These are phyloP conservation scores for Calonectria ilicicola DNA, from an alignment of 2,329 filamentous ascomycete genomes.

Conservation along the genomic window DNA sequence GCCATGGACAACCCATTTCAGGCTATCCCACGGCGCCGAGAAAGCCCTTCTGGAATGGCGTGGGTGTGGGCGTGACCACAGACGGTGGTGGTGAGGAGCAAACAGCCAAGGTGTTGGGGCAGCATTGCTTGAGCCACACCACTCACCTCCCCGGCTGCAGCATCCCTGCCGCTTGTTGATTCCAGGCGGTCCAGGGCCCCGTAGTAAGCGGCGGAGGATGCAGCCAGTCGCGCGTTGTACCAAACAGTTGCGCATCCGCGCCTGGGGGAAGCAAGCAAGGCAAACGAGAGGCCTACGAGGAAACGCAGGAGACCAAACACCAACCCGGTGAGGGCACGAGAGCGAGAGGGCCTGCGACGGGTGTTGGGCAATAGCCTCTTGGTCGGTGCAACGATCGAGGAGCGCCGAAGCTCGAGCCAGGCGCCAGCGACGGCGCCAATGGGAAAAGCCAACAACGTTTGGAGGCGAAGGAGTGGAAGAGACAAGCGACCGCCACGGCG, in stretches of 20 bases:
- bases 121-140: slow-evolving; percentile 15
- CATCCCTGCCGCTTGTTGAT: slow-evolving; percentile 22
- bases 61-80: slow-evolving; percentile 12
- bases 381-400: not conserved
- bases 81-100: slow-evolving; percentile 13
- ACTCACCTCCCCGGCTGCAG: not conserved
- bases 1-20: slow-evolving; percentile 14
- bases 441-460: not conserved
- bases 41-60: slow-evolving; percentile 13
- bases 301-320: not conserved
- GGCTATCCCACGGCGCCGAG: slow-evolving; percentile 18
- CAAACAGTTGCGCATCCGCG: slow-evolving; percentile 20
- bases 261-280: not conserved
- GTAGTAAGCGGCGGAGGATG: slow-evolving; percentile 25
- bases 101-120: not conserved
- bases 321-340: not conserved
- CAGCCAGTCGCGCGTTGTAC: slow-evolving; percentile 22
- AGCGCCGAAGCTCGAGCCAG: not conserved
- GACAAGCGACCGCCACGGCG: slow-evolving; percentile 17
- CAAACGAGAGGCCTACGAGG: not conserved
- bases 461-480: slow-evolving; percentile 10
- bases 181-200: slow-evolving; percentile 19
- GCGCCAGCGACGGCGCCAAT: slow-evolving; percentile 7
- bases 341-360: not conserved
- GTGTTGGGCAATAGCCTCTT: not conserved